Base-by-base conservation (phyloP, 805 yeast species). In the Suhomyces pyralidae region DNA sequence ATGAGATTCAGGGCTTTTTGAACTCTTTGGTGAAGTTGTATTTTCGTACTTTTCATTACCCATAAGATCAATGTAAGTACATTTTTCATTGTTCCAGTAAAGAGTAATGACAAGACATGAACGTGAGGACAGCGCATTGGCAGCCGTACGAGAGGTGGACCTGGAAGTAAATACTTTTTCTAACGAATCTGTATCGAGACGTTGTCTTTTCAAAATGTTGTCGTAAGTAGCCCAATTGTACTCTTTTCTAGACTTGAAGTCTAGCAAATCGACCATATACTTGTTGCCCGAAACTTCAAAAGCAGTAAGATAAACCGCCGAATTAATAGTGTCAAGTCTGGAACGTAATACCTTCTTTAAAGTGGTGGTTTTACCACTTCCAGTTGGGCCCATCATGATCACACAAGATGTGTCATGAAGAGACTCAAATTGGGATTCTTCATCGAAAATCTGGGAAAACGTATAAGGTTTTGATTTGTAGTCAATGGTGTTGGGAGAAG, bases 331-430 rank as follows among this genome's bases (percentile, higher is more conserved):
- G n/a, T 34, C 40, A 6, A 56, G 34, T 45, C 59, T 61, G 8
- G 51, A 51, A 15, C 52, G 44, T 24, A 67, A 55, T 14, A 66
- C 59, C 19, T 56, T 56, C 25, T 53, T 52, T 26, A 69, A 51
- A 7, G 66, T 59, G 40, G 71, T 66, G 15, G 74, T 68, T 53
- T 70, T 70, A 12, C 74, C 74, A 42, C 68, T 59, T 8, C 68
- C 68, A 6, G 69, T 66, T 5, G 71, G 71, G 1, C 70, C 71
- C 58, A 67, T 61, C 44, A 66, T 59, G 8, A 65, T 53, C 8
- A 50, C 48, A 49, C 64, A 60, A 10, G 57, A 51, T 42, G 51
- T 54, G 20, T 44, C 40, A 22, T 50, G 26, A 46, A 54, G 48
- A 52, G 55, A 45, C 46, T 45, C 17, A 56, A 51, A 43, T 40